Evolutionary conservation across 148 eudicot genomes (phyloP).

Genomic region (Chenopodium berlandieri): DNA sequence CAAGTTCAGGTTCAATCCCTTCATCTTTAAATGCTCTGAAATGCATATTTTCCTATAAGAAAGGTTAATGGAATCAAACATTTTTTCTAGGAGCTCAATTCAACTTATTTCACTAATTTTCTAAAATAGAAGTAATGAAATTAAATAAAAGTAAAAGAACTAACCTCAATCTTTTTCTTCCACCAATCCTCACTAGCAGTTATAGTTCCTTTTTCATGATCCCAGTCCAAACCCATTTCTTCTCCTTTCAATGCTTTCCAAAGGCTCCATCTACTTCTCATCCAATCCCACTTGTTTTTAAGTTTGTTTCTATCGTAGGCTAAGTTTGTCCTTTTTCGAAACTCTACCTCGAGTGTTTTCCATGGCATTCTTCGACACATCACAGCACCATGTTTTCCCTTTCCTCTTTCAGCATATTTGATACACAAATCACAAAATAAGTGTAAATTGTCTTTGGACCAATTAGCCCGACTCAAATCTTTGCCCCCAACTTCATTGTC

Average conservation of each 20-base stretch:
- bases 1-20: constrained; percentile 12
- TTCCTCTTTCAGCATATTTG: background rate
- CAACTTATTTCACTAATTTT: background rate
- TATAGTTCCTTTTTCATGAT: constrained; percentile 20
- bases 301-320: background rate
- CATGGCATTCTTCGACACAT: constrained; percentile 1
- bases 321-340: background rate
- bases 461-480: constrained; percentile 10
- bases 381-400: background rate
- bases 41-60: background rate
- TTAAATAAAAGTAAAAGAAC: background rate
- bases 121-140: background rate
- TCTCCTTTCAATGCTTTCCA: constrained; percentile 9
- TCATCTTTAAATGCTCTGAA: constrained; percentile 12
- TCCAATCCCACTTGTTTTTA: constrained; percentile 17
- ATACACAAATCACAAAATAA: constrained; percentile 13
- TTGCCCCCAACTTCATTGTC: background rate
- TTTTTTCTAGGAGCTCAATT: background rate
- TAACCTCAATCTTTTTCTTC: constrained; percentile 5
- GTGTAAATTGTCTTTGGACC: constrained; percentile 10
- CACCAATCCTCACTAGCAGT: constrained; percentile 6
- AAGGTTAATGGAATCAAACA: background rate
- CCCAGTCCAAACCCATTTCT: constrained; percentile 1
- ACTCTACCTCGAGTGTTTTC: background rate
- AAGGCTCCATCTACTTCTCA: constrained; percentile 1